Base-by-base conservation (phyloP, 805 yeast genomes). In the Ogataea neopini region DNA sequence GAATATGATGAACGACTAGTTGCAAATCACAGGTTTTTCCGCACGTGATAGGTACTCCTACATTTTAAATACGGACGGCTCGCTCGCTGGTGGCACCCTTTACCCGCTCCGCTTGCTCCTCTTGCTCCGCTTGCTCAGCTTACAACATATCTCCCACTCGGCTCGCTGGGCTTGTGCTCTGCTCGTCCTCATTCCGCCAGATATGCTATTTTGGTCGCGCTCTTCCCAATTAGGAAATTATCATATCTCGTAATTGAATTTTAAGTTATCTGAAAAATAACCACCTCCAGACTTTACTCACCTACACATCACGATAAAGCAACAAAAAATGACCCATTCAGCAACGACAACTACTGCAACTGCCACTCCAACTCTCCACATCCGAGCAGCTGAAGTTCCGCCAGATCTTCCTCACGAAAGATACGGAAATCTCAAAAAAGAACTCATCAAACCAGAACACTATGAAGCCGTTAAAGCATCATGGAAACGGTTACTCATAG, bases 401-500 rank as follows among this genome's bases (percentile, higher is more conserved):
- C 34, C 34, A n/a, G 34, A 30, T 8, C 34, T 30, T 6, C 34
- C 34, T 9, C 18, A 6, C 4, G 51, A 46, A 17, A 44, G 53
- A 42, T 52, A 47, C 28, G 22, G 17, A 6, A 18, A 35, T n/a
- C 40, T 50, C n/a, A 64, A 64, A 41, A 46, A 51, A 19, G 36
- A 23, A n/a, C 51, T 57, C 15, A 49, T 51, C 38, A 58, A 55
- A 25, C 65, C 66, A 2, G 67, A 65, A 44, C 45, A 64, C 43
- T 46, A 52, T 44, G 56, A 60, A 15, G 58, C 56, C 26, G 67
- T 64, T 10, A 60, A 59, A 20, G 60, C 49, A 2, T 58, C 63
- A 22, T 68, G 70, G 69, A 51, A 61, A 30, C 51, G 70, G 35
- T 47, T 66, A 15, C 54, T 63, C 18, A 49, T 40, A 18, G 61